Conservation (phyloP, 108 stramenopile species). For the Parietichytrium sp. region DNA sequence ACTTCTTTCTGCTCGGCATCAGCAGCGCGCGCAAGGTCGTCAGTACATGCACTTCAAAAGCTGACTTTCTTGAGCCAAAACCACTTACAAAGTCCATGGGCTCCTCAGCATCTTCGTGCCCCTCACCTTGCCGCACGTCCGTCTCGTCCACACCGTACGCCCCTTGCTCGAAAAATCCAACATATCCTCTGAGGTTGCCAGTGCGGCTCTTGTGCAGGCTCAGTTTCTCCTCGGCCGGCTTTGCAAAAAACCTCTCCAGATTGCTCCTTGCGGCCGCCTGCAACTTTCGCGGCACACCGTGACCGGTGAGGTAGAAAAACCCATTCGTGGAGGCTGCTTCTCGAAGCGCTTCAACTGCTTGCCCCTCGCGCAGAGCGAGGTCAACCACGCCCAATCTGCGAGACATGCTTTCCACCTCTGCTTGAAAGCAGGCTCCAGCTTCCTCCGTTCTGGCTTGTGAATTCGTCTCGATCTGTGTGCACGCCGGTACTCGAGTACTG, state of each 20-base stretch:
- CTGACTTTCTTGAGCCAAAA: too few species aligned
- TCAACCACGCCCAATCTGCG: too few species aligned
- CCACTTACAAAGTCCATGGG: background rate
- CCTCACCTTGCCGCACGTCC: background rate
- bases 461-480: too few species aligned
- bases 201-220: background rate
- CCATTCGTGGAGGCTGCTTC: background rate
- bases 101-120: background rate
- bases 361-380: background rate
- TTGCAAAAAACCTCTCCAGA: background rate
- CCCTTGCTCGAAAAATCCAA: background rate
- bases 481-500: too few species aligned
- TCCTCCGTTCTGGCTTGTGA: too few species aligned
- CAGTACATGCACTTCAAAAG: too few species aligned
- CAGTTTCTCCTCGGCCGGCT: background rate
- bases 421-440: too few species aligned
- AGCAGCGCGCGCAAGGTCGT: too few species aligned
- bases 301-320: conserved; percentile 12
- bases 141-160: conserved; percentile 13
- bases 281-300: background rate
- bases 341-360: background rate
- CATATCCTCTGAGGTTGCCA: background rate
- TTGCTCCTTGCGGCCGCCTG: background rate
- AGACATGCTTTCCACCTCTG: too few species aligned
- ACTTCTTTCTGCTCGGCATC: too few species aligned